Percentiles rank a stretch among this genome's conserved stretches.
Conservation (phyloP, 371 early-diverging fungal genomes). For the Rhizopus sp. region DNA sequence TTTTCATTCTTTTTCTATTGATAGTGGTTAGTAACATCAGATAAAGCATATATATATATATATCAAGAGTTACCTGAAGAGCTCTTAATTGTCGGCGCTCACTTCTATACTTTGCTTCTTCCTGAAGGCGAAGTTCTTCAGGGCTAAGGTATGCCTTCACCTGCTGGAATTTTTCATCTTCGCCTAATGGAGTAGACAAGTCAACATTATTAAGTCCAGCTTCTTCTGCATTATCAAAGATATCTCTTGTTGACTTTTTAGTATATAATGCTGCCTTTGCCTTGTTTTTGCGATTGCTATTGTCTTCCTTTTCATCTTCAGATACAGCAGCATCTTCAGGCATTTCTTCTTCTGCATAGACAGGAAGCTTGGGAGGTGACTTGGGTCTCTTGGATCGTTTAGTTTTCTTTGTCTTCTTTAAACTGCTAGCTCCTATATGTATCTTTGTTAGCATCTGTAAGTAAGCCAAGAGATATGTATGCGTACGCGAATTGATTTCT, state of each 20-base stretch:
- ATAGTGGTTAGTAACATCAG: not conserved
- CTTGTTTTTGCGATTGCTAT: constrained; percentile 16
- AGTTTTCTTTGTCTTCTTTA: constrained; percentile 31
- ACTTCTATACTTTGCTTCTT: constrained; percentile 52
- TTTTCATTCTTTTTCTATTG: constrained; percentile 40
- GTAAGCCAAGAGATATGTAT: constrained; percentile 6
- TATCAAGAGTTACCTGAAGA: constrained; percentile 22
- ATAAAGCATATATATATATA: not conserved
- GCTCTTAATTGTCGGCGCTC: constrained; percentile 44
- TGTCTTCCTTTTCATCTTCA: constrained; percentile 44
- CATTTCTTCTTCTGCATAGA: constrained; percentile 69
- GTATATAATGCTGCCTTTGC: constrained; percentile 18
- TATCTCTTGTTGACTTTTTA: constrained; percentile 34
- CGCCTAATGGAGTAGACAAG: constrained; percentile 61
- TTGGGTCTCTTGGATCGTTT: constrained; percentile 28
- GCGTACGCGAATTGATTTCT: constrained; percentile 45
- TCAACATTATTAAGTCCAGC: constrained; percentile 58
- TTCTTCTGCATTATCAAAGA: constrained; percentile 37
- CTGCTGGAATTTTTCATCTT: constrained; percentile 64
- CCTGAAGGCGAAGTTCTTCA: constrained; percentile 59
- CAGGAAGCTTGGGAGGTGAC: constrained; percentile 43
- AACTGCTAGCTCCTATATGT: constrained; percentile 29
- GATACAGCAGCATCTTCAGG: constrained; percentile 63
- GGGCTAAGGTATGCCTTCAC: constrained; percentile 63
- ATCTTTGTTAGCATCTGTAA: constrained; percentile 4